A percentile compares a stretch with the other conserved stretches of the same genome.
phyloP scores from a whole-genome alignment of 2,329 filamentous ascomycete species.

The Ophiostoma ulmi region DNA sequence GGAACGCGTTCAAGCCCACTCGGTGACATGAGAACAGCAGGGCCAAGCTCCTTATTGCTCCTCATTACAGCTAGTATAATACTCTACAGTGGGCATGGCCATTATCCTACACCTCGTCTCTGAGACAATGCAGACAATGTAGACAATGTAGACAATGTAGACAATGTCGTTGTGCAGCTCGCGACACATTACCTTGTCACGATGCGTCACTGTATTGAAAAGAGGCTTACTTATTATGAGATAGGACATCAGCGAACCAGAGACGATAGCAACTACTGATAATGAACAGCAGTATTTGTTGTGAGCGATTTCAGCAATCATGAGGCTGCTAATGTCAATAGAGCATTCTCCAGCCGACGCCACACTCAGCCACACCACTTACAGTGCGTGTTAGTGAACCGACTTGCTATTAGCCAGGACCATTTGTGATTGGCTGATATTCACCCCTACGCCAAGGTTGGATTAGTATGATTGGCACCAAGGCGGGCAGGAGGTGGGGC shows the following conservation, averaged over 20 bases:
- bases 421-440: conserved; percentile 14
- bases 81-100: not conserved
- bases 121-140: not conserved
- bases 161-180: not conserved
- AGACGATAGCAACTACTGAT: not conserved
- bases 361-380: conserved; percentile 9
- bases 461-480: conserved; percentile 10
- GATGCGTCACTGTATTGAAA: not conserved
- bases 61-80: not conserved
- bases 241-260: not conserved
- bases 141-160: not conserved
- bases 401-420: not conserved
- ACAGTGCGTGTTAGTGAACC: not conserved
- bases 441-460: not conserved
- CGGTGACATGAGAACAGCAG: not conserved
- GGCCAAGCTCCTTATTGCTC: not conserved
- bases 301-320: not conserved
- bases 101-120: not conserved
- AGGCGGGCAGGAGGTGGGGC: conserved; percentile 19
- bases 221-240: not conserved
- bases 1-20: conserved; percentile 1
- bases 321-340: not conserved
- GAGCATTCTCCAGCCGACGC: not conserved
- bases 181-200: not conserved
- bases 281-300: not conserved